These are phyloP conservation scores for Leccinum imitatum DNA, from an alignment of 768 basidiomycete species.

Conservation along the genomic window DNA sequence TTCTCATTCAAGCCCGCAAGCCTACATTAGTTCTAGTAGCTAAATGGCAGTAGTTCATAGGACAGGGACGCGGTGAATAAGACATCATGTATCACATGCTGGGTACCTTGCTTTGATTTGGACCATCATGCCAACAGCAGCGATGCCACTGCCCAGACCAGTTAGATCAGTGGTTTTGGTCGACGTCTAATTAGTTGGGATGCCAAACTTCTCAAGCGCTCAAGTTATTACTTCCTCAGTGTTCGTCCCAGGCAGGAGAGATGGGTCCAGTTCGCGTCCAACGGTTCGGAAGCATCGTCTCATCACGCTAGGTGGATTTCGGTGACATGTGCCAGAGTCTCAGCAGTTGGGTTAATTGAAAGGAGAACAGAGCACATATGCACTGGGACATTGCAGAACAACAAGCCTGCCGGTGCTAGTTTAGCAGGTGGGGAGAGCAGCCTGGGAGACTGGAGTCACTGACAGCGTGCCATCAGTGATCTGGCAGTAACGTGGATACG, in stretches of 20 bases:
- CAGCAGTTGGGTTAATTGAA: too few relatives aligned
- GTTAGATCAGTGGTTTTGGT: background rate
- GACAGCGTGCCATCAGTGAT: background rate
- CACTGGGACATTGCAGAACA: background rate
- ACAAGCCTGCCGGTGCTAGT: background rate
- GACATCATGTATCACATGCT: background rate
- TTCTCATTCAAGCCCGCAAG: background rate
- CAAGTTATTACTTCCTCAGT: background rate
- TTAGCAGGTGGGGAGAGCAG: background rate
- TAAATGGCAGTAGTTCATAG: background rate
- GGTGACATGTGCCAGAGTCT: background rate
- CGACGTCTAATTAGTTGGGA: background rate
- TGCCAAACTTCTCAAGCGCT: background rate
- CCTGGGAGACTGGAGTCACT: background rate
- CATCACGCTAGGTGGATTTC: background rate
- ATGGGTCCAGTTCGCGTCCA: background rate
- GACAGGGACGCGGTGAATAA: background rate
- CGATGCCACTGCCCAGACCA: background rate
- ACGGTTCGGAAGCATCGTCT: background rate
- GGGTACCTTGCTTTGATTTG: background rate
- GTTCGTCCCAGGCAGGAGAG: background rate
- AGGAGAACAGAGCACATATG: too few relatives aligned
- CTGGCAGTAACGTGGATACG: background rate
- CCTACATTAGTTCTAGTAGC: background rate
- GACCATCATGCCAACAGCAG: background rate